phyloP scores from a whole-genome alignment of 306 rosid species.

The Vigna unguiculata region DNA sequence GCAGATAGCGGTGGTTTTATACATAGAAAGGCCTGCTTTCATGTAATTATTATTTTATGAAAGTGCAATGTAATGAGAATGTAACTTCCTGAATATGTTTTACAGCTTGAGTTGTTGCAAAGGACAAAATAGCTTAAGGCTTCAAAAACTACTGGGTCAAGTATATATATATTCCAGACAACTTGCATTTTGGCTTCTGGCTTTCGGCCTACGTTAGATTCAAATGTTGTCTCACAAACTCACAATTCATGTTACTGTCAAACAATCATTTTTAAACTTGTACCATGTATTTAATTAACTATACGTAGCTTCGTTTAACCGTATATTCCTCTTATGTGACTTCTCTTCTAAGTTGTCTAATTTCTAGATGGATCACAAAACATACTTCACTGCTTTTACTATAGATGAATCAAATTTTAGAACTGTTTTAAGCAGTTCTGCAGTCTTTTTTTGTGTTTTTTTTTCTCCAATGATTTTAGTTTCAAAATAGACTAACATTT shows the following conservation, averaged over 20 bases:
- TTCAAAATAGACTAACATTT: not conserved
- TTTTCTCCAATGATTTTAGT: not conserved
- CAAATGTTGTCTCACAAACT: conserved; percentile 23
- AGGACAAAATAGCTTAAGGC: conserved; percentile 49
- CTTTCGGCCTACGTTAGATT: conserved; percentile 28
- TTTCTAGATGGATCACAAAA: not conserved
- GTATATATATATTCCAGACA: not conserved
- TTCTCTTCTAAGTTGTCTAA: not conserved
- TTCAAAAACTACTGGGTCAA: conserved; percentile 34
- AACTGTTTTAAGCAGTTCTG: not conserved
- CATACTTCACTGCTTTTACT: not conserved
- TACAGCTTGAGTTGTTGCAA: conserved; percentile 51
- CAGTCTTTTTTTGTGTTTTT: too few species aligned
- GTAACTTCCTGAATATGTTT: conserved; percentile 40
- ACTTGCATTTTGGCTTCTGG: conserved; percentile 33
- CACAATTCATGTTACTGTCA: conserved; percentile 38
- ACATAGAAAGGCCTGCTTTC: conserved; percentile 55
- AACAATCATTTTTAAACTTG: not conserved
- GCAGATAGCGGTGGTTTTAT: conserved; percentile 29
- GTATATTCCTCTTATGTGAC: not conserved
- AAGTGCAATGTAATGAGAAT: conserved; percentile 40
- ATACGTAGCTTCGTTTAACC: too few species aligned
- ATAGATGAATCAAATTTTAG: not conserved
- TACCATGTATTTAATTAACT: too few species aligned
- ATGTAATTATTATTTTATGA: conserved; percentile 35